Evolutionary conservation across 495 filamentous ascomycete species (phyloP).

Genomic region (Aspergillus conjunctus): DNA sequence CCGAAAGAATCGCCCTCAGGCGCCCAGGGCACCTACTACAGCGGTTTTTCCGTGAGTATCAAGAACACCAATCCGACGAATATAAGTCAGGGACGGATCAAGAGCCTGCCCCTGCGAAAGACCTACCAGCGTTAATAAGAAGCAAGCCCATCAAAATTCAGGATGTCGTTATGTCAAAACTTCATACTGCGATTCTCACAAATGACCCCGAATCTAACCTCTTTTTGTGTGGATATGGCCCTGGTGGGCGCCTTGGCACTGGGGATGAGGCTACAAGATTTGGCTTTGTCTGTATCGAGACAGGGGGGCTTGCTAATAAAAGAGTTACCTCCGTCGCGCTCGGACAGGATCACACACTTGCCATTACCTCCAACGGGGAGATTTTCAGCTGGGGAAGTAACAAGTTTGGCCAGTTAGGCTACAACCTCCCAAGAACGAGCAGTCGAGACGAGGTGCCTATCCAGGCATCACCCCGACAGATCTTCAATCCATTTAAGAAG

Average conservation of each 20-base stretch:
- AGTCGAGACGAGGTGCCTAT: slow-evolving; percentile 72
- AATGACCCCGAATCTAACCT: slow-evolving; percentile 90
- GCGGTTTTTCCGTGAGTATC: slow-evolving; percentile 65
- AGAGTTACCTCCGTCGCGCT: slow-evolving; percentile 73
- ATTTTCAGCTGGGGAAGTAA: slow-evolving; percentile 95
- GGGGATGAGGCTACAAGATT: slow-evolving; percentile 89
- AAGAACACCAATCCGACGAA: slow-evolving; percentile 39
- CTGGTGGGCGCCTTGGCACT: slow-evolving; percentile 85
- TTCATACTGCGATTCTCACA: slow-evolving; percentile 88
- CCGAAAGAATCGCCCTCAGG: slow-evolving; percentile 75
- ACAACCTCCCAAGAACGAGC: slow-evolving; percentile 59
- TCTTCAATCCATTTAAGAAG: slow-evolving; percentile 87
- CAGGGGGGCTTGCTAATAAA: slow-evolving; percentile 67
- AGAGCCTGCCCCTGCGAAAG: slow-evolving; percentile 31
- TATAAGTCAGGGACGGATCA: slow-evolving; percentile 19
- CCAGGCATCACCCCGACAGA: slow-evolving; percentile 78
- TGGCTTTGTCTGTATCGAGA: slow-evolving; percentile 77
- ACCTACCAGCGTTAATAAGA: slow-evolving; percentile 68
- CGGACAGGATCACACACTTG: slow-evolving; percentile 89
- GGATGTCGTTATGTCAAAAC: slow-evolving; percentile 82
- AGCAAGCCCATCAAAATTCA: slow-evolving; percentile 71
- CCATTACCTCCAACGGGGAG: slow-evolving; percentile 76
- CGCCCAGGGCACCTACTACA: slow-evolving; percentile 79
- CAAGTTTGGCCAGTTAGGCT: slow-evolving; percentile 83
- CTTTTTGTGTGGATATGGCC: slow-evolving; percentile 89